Evolutionary conservation across 352 stramenopile genomes (phyloP).

Genomic region (Globisporangium spinosum): DNA sequence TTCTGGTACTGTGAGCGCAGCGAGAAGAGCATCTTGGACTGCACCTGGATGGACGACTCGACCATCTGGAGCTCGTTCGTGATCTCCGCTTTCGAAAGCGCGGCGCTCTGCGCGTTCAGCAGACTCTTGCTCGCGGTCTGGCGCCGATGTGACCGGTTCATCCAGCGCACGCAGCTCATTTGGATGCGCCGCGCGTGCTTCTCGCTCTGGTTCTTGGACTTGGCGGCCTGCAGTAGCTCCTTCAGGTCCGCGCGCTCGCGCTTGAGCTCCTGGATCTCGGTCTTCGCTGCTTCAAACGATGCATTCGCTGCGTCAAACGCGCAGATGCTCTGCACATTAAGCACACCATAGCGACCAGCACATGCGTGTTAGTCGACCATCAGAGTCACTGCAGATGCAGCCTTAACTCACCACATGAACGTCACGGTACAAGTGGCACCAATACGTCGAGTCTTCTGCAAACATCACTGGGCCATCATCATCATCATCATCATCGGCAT

Average conservation of each 20-base stretch:
- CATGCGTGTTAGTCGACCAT: neutral
- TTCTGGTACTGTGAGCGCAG: constrained; percentile 50
- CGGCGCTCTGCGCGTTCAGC: constrained; percentile 32
- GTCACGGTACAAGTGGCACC: constrained; percentile 52
- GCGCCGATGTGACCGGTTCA: constrained; percentile 57
- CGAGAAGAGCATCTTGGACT: constrained; percentile 43
- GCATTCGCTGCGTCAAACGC: constrained; percentile 30
- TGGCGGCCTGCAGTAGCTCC: constrained; percentile 44
- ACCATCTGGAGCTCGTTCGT: constrained; percentile 35
- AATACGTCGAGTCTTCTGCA: constrained; percentile 31
- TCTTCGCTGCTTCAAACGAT: constrained; percentile 36
- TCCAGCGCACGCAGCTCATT: constrained; percentile 66
- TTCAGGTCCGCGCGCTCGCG: constrained; percentile 41
- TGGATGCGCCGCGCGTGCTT: constrained; percentile 48
- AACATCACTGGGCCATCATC: constrained; percentile 2
- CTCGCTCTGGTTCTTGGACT: constrained; percentile 40
- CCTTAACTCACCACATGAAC: constrained; percentile 36
- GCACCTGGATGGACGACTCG: constrained; percentile 37
- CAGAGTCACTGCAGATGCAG: neutral
- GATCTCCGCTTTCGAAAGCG: constrained; percentile 50
- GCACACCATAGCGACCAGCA: constrained; percentile 5
- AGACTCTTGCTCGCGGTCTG: constrained; percentile 33
- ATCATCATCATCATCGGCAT: no score
- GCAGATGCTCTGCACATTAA: constrained; percentile 25
- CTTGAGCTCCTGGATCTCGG: constrained; percentile 44